phyloP scores from a whole-genome alignment of 2,329 filamentous ascomycete genomes.

The Aureobasidium sp. region DNA sequence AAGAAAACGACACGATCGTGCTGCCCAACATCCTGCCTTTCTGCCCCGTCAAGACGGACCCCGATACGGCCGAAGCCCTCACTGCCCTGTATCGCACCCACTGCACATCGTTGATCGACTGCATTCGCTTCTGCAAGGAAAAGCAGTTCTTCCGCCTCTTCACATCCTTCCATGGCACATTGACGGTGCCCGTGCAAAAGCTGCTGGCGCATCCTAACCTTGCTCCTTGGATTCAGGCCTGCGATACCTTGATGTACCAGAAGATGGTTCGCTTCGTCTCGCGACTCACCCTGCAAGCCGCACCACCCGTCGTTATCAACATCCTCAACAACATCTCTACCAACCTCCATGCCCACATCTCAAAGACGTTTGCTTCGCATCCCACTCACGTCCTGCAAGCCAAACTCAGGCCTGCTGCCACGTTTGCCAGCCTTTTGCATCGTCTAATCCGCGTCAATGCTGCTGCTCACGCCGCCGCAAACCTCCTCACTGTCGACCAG shows the following conservation, averaged over 20 bases:
- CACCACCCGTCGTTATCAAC: conserved; percentile 78
- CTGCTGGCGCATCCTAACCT: conserved; percentile 72
- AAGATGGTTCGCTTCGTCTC: conserved; percentile 92
- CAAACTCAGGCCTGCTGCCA: conserved; percentile 76
- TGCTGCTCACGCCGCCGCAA: conserved; percentile 86
- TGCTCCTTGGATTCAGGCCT: conserved; percentile 89
- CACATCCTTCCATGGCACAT: conserved; percentile 87
- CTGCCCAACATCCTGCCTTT: conserved; percentile 83
- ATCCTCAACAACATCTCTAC: conserved; percentile 81
- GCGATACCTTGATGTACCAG: conserved; percentile 92
- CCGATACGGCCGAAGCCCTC: conserved; percentile 76
- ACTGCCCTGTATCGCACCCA: conserved; percentile 86
- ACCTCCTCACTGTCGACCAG: conserved; percentile 79
- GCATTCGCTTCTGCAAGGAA: conserved; percentile 90
- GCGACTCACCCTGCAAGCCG: conserved; percentile 80
- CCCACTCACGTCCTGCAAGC: conserved; percentile 78
- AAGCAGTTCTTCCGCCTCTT: conserved; percentile 95
- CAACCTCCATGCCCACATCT: conserved; percentile 70
- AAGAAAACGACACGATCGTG: conserved; percentile 60
- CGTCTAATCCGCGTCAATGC: conserved; percentile 86
- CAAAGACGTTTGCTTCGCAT: conserved; percentile 74
- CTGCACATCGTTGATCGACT: conserved; percentile 90
- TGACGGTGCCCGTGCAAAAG: conserved; percentile 95
- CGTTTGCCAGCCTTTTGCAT: conserved; percentile 79
- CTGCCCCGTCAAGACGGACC: conserved; percentile 71